phyloP scores from a whole-genome alignment of 2,329 filamentous ascomycete genomes.

The Myotisia sp. region DNA sequence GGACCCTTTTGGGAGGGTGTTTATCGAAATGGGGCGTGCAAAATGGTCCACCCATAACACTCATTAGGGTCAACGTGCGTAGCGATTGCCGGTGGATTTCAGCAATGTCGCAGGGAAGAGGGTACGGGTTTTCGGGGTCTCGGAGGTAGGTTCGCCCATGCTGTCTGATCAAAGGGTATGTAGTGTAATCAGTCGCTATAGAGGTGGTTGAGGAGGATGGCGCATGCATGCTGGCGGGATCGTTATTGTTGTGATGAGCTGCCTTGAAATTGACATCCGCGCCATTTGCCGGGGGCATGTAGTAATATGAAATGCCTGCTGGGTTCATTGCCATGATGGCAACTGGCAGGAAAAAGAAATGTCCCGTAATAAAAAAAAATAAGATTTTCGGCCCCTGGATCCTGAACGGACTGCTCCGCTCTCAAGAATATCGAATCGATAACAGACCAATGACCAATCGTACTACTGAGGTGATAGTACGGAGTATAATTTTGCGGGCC shows the following conservation, averaged over 20 bases:
- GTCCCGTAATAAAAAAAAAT: too few species aligned
- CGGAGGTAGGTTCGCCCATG: constrained; percentile 74
- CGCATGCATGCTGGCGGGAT: constrained; percentile 6
- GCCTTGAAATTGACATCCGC: constrained; percentile 4
- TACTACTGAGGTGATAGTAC: too few species aligned
- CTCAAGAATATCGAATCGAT: too few species aligned
- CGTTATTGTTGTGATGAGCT: constrained; percentile 4
- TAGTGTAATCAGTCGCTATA: constrained; percentile 26
- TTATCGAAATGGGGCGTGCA: constrained; percentile 54
- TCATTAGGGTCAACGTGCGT: constrained; percentile 64
- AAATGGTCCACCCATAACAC: constrained; percentile 66
- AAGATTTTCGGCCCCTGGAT: too few species aligned
- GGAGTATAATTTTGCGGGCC: too few species aligned
- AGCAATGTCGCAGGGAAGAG: constrained; percentile 72
- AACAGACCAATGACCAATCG: too few species aligned
- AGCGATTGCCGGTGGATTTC: constrained; percentile 81
- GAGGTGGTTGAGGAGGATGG: constrained; percentile 23
- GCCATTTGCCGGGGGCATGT: constrained; percentile 10
- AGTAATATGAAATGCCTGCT: constrained; percentile 10
- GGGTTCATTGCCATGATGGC: background rate
- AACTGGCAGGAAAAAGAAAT: too few species aligned
- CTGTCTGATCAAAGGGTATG: constrained; percentile 51
- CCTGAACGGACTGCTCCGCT: too few species aligned
- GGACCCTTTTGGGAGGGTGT: constrained; percentile 58
- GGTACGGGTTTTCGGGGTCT: constrained; percentile 58